phyloP scores from a whole-genome alignment of 2,329 filamentous ascomycete species.

The Alternaria ventricosa region DNA sequence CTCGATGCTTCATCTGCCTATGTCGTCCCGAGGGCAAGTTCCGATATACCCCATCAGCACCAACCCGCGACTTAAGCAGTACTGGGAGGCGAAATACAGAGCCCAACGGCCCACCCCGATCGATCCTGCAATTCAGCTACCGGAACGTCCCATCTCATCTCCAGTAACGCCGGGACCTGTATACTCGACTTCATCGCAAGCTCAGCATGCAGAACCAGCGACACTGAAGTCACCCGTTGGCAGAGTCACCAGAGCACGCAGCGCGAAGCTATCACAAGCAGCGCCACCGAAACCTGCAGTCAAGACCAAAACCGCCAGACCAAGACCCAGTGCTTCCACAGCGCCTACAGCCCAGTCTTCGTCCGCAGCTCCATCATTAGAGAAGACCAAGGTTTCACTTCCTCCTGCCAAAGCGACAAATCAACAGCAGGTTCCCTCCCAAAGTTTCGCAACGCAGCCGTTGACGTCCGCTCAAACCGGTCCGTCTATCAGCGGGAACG shows the following conservation, averaged over 20 bases:
- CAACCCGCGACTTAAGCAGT: conserved; percentile 5
- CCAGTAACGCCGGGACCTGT: not conserved
- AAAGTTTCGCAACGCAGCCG: not conserved
- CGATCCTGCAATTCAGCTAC: not conserved
- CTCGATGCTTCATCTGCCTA: conserved; percentile 10
- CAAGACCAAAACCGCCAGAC: not conserved
- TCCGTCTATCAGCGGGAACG: not conserved
- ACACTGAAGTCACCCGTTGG: not conserved
- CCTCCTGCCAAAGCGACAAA: not conserved
- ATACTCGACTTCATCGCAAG: not conserved
- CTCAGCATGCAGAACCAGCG: not conserved
- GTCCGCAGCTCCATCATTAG: not conserved
- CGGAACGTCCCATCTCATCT: not conserved
- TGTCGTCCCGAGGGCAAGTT: conserved; percentile 17
- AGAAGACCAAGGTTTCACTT: accelerated
- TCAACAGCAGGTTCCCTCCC: not conserved
- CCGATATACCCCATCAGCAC: conserved; percentile 20
- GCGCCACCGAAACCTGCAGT: not conserved
- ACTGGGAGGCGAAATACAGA: conserved; percentile 4
- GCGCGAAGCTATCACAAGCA: not conserved
- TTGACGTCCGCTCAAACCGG: not conserved
- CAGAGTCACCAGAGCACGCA: not conserved
- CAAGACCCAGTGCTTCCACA: not conserved
- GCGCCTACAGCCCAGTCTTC: too few species aligned
- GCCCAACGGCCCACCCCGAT: not conserved